Percentiles rank a stretch among this genome's conserved stretches.
Conservation (phyloP, 768 basidiomycete genomes). For the Lentinus brumalis region DNA sequence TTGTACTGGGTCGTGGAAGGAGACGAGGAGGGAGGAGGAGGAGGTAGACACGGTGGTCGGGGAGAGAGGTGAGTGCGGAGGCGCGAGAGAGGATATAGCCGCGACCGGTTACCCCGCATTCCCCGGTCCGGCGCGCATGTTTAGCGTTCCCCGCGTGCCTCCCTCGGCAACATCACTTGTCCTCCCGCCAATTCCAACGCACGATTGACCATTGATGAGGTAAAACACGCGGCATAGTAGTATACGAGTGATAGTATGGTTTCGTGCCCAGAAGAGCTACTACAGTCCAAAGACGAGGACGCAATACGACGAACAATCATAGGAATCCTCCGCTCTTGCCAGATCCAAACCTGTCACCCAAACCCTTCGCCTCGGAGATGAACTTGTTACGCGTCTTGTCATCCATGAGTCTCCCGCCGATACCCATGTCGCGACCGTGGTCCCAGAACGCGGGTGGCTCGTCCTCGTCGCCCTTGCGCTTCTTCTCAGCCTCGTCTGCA, state of each 20-base stretch:
- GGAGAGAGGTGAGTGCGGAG: background rate
- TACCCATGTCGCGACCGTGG: constrained; percentile 84
- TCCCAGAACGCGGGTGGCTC: constrained; percentile 84
- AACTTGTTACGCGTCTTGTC: constrained; percentile 77
- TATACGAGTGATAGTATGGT: no score
- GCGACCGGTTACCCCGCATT: constrained; percentile 17
- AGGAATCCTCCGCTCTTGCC: constrained; percentile 70
- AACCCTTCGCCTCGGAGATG: constrained; percentile 76
- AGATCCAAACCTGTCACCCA: constrained; percentile 83
- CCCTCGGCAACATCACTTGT: no score
- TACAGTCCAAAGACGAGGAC: no score
- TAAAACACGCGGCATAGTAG: no score
- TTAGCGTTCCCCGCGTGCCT: constrained; percentile 1
- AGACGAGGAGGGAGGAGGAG: background rate
- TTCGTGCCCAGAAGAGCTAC: no score
- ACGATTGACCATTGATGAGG: no score
- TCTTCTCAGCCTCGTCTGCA: constrained; percentile 34
- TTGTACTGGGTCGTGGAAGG: background rate
- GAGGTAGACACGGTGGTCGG: constrained; percentile 7
- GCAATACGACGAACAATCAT: constrained; percentile 23
- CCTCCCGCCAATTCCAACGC: no score
- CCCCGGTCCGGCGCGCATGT: constrained; percentile 19
- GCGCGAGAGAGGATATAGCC: background rate
- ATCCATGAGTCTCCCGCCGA: constrained; percentile 89
- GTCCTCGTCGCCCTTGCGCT: constrained; percentile 47